Percentiles rank a stretch among this genome's conserved stretches.
These are phyloP conservation scores for Seminavis robusta DNA, from an alignment of 108 stramenopile species.

Conservation along the genomic window DNA sequence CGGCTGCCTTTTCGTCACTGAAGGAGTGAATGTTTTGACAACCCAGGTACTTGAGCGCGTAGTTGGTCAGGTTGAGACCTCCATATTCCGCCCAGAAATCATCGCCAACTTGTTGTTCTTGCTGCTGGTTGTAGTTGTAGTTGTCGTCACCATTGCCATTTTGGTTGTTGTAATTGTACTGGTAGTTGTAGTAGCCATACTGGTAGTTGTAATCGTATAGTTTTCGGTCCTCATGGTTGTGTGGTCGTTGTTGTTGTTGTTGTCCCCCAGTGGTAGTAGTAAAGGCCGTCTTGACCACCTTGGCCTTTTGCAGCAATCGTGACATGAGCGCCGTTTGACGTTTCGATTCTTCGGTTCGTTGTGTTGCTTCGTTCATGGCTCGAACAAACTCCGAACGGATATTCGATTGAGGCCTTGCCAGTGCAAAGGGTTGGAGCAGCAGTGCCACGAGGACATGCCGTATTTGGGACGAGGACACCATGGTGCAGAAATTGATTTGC, in stretches of 20 bases:
- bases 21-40: slow-evolving; percentile 54
- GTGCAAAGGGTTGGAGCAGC: no score
- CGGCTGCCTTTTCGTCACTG: slow-evolving; percentile 38
- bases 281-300: neutral
- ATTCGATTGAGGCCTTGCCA: no score
- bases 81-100: slow-evolving; percentile 1
- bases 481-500: no score
- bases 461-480: no score
- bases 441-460: no score
- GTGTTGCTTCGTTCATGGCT: slow-evolving; percentile 23
- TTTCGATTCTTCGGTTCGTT: slow-evolving; percentile 14
- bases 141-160: neutral
- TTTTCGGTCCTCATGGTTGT: slow-evolving; percentile 7
- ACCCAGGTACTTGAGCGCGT: slow-evolving; percentile 74
- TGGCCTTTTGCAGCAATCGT: slow-evolving; percentile 8
- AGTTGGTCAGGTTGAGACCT: slow-evolving; percentile 52
- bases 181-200: neutral
- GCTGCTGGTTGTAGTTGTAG: no score
- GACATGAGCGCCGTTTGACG: slow-evolving; percentile 3
- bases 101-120: no score
- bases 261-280: slow-evolving; percentile 4
- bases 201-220: neutral
- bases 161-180: slow-evolving; percentile 13
- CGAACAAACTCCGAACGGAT: slow-evolving; percentile 37
- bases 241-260: neutral